These are phyloP conservation scores for Neurospora sp. DNA, from an alignment of 495 filamentous ascomycete species.

Conservation along the genomic window DNA sequence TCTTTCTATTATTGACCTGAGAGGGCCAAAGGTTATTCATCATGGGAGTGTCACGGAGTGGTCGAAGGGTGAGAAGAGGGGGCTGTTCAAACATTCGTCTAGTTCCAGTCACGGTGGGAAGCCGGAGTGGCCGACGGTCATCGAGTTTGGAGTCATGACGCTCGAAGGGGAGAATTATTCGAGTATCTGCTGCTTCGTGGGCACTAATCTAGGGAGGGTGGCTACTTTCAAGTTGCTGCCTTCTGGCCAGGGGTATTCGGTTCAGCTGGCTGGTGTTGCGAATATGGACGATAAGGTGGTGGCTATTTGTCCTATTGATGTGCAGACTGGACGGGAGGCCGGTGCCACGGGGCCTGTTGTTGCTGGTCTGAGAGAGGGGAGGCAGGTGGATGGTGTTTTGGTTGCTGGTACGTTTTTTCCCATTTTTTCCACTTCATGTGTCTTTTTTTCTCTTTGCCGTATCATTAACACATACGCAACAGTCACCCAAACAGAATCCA, in stretches of 20 bases:
- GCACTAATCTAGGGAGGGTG: slow-evolving; percentile 72
- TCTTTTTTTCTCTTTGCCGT: neutral
- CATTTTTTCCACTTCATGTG: neutral
- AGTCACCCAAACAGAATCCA: slow-evolving; percentile 64
- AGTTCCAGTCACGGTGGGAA: slow-evolving; percentile 34
- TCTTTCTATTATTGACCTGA: slow-evolving; percentile 70
- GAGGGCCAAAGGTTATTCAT: slow-evolving; percentile 84
- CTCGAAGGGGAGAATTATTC: slow-evolving; percentile 90
- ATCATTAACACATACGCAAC: neutral
- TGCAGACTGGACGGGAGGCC: slow-evolving; percentile 65
- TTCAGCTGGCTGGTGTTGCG: slow-evolving; percentile 54
- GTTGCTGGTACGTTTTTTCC: slow-evolving; percentile 36
- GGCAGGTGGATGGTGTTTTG: slow-evolving; percentile 58
- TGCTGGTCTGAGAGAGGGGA: slow-evolving; percentile 57
- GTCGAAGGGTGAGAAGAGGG: slow-evolving; percentile 55
- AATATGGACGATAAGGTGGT: slow-evolving; percentile 62
- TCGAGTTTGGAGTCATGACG: slow-evolving; percentile 91
- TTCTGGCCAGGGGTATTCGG: slow-evolving; percentile 59
- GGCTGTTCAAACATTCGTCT: slow-evolving; percentile 44
- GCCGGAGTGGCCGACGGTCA: slow-evolving; percentile 60
- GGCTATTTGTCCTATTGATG: slow-evolving; percentile 64
- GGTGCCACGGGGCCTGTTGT: slow-evolving; percentile 64
- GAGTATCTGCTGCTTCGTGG: slow-evolving; percentile 84
- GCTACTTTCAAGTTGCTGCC: slow-evolving; percentile 87
- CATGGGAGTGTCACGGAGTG: slow-evolving; percentile 56